Evolutionary conservation across 2,329 filamentous ascomycete species (phyloP).

Genomic region (Cladosporium austrohemisphaericum): DNA sequence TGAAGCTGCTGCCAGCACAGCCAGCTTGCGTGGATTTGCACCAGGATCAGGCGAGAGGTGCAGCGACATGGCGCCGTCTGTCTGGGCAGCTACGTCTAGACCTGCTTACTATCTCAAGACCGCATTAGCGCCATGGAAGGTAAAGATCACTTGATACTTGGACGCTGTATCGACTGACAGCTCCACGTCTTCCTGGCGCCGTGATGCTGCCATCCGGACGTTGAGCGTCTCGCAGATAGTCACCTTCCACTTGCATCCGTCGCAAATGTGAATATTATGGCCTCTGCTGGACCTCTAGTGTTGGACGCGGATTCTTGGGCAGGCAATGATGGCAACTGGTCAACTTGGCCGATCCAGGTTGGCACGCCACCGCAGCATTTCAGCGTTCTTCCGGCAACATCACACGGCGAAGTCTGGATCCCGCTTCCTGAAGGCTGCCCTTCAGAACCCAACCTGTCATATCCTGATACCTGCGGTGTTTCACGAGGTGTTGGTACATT

Average conservation of each 20-base stretch:
- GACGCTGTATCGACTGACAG: too few relatives aligned
- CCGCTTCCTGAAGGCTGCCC: slow-evolving; percentile 33
- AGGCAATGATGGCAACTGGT: slow-evolving; percentile 24
- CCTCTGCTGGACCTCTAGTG: slow-evolving; percentile 7
- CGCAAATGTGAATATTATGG: neutral
- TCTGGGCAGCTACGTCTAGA: neutral
- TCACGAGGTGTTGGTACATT: slow-evolving; percentile 21
- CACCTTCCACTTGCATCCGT: neutral
- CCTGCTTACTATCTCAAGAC: neutral
- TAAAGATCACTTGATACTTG: neutral
- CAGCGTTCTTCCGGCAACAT: slow-evolving; percentile 24
- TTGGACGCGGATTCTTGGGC: slow-evolving; percentile 16
- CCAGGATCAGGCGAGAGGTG: neutral
- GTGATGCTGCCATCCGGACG: neutral
- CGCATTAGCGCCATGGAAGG: neutral
- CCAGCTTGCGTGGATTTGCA: too few relatives aligned
- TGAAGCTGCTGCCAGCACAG: too few relatives aligned
- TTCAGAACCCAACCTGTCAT: slow-evolving; percentile 14
- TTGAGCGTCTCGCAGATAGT: neutral
- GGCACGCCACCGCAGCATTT: slow-evolving; percentile 21
- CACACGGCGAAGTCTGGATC: slow-evolving; percentile 34
- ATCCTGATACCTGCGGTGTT: slow-evolving; percentile 19
- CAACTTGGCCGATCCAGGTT: slow-evolving; percentile 17
- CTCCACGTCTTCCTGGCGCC: neutral
- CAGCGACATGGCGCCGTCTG: neutral